phyloP scores from a whole-genome alignment of 139 green algal genomes.

The Spirogloea muscicola region DNA sequence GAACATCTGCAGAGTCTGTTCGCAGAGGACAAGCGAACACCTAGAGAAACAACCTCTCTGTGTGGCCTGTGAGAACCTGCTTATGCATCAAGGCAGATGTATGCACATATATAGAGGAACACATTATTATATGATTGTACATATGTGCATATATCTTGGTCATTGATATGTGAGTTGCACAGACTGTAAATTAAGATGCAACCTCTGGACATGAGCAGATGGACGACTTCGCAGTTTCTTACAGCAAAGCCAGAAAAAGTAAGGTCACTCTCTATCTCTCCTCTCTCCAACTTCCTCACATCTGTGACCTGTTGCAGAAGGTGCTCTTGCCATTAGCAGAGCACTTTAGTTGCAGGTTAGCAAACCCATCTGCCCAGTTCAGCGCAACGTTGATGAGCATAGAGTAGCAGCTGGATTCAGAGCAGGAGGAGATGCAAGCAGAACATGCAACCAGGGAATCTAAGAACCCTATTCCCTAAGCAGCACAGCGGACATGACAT shows the following conservation, averaged over 20 bases:
- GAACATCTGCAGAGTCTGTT: conserved; percentile 70
- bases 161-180: background rate
- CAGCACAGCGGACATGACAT: too few species aligned
- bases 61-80: background rate
- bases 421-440: background rate
- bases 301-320: conserved; percentile 39
- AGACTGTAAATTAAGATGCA: background rate
- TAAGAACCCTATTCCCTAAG: background rate
- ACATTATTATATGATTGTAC: background rate
- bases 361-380: background rate
- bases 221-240: background rate
- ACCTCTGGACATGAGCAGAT: background rate
- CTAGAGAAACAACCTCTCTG: conserved; percentile 22
- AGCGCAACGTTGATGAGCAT: background rate
- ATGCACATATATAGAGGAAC: background rate
- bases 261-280: conserved; percentile 33
- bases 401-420: background rate
- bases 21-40: conserved; percentile 86
- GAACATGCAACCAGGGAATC: background rate
- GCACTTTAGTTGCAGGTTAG: background rate
- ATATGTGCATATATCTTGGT: background rate
- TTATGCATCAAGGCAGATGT: background rate
- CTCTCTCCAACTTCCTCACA: conserved; percentile 19
- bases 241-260: conserved; percentile 47
- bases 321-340: background rate